Base-by-base conservation (phyloP, 805 yeast species). In the Candida adriatica region DNA sequence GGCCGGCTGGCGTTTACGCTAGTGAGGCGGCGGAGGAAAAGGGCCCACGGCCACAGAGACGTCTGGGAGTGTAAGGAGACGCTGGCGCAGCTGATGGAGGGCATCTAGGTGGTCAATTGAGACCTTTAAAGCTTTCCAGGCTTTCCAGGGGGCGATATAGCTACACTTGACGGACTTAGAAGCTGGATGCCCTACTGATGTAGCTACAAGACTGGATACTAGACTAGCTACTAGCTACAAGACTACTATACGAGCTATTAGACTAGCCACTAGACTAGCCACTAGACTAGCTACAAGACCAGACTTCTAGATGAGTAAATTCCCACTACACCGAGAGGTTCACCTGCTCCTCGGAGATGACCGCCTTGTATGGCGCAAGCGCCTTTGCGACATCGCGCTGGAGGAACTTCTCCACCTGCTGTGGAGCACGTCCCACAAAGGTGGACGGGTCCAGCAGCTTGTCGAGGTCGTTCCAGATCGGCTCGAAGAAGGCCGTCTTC, bases 341-440 rank as follows among this genome's bases (percentile, higher is more conserved):
- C 35, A 84, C 92, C 48, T 71, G 74, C 50, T 79, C 85, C 28
- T 68, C 59, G 47, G 75, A 70, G 49, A 92, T 66, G 46, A 62
- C 56, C 29, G 71, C 51, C 52, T 70, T 56, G 63, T 70, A 81
- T 31, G 85, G 84, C 42, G 64, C 70, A 44, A 92, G 68, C 24
- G 96, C 97, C 46, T 77, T 64, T 33, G 78, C 80, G 35, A 92
- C 97, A 38, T 90, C 94, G 35, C 70, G 73, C 37, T 74, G 73
- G 46, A 92, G 79, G 55, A 92, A 92, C 63, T 88, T 90, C 59
- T 82, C 95, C 35, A 95, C 86, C 68, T 92, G 98, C 63, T 88
- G 82, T 26, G 97, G 97, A 34, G 98, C 98, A 62, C 98, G 84
- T 49, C 98, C 98, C 29, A 88, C 94, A 58, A 92, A 92, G 19